phyloP scores from a whole-genome alignment of 176 grass and related monocot genomes.

The Oropetium thomaeum region DNA sequence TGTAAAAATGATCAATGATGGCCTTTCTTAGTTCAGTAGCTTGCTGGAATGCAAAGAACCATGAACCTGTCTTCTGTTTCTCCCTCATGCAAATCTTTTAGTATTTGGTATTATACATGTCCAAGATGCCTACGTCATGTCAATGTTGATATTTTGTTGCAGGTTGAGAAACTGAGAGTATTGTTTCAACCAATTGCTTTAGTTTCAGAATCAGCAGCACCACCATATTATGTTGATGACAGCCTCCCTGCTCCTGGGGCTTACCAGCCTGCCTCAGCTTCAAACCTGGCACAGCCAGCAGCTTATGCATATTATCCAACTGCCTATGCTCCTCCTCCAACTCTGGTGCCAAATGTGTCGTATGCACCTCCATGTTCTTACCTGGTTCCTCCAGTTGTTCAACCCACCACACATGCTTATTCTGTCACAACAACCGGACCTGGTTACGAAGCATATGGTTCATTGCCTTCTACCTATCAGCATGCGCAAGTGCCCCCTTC shows the following conservation, averaged over 20 bases:
- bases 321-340: constrained; percentile 4
- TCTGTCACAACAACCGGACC: not conserved
- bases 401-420: not conserved
- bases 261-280: not conserved
- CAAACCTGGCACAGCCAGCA: not conserved
- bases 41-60: constrained; percentile 11
- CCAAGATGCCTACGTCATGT: not conserved
- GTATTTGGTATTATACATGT: not conserved
- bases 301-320: constrained; percentile 28
- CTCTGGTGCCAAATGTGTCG: not conserved
- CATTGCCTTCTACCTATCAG: constrained; percentile 5
- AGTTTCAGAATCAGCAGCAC: constrained; percentile 25
- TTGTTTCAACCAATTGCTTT: constrained; percentile 44
- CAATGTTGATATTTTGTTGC: constrained; percentile 26
- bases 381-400: not conserved
- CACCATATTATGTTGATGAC: constrained; percentile 32
- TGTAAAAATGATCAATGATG: not conserved
- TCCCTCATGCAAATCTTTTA: not conserved
- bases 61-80: not conserved
- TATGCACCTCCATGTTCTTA: constrained; percentile 25
- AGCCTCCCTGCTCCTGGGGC: not conserved
- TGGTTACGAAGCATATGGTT: constrained; percentile 12
- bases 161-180: constrained; percentile 50
- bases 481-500: constrained; percentile 19
- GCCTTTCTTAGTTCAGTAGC: not conserved